Percentiles rank a stretch among this genome's conserved stretches.
phyloP scores from a whole-genome alignment of 2,329 filamentous ascomycete genomes.

The Lachnellula subtilissima region DNA sequence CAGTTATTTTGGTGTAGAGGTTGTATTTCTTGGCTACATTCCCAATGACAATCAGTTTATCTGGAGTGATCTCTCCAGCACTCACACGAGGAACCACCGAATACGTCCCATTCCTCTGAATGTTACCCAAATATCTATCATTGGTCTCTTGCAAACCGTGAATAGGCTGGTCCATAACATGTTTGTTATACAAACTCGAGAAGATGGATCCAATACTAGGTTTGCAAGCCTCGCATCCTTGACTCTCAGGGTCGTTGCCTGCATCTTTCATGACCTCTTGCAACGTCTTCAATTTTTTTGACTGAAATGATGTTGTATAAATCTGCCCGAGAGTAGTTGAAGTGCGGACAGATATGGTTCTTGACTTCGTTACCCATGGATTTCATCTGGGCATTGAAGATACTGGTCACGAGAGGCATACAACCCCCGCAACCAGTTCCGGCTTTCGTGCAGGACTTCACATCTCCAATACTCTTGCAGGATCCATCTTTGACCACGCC shows the following conservation, averaged over 20 bases:
- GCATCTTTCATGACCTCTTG: constrained; percentile 72
- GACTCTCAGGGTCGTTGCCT: constrained; percentile 65
- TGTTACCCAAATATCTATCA: constrained; percentile 81
- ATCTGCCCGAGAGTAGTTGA: constrained; percentile 76
- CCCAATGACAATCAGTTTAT: constrained; percentile 79
- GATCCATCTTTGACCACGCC: constrained; percentile 68
- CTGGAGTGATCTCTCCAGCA: constrained; percentile 81
- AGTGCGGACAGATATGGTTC: constrained; percentile 81
- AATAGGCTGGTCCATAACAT: constrained; percentile 66
- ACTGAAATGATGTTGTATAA: constrained; percentile 87
- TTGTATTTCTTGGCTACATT: constrained; percentile 78
- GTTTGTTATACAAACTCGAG: constrained; percentile 75
- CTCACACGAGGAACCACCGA: constrained; percentile 80
- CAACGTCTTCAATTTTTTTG: constrained; percentile 69
- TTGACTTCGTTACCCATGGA: constrained; percentile 82
- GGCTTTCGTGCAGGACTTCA: constrained; percentile 88
- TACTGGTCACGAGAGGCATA: constrained; percentile 80
- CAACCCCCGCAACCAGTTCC: constrained; percentile 89
- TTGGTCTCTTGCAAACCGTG: constrained; percentile 87
- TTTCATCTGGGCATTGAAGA: constrained; percentile 85
- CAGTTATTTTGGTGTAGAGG: constrained; percentile 88
- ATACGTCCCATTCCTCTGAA: constrained; percentile 87
- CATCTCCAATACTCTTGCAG: constrained; percentile 74
- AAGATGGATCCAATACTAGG: constrained; percentile 77
- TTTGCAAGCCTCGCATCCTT: constrained; percentile 84